Percentiles rank a stretch among this genome's conserved stretches.
These are phyloP conservation scores for Piper longum DNA, from an alignment of 164 flowering plant species.

Conservation along the genomic window DNA sequence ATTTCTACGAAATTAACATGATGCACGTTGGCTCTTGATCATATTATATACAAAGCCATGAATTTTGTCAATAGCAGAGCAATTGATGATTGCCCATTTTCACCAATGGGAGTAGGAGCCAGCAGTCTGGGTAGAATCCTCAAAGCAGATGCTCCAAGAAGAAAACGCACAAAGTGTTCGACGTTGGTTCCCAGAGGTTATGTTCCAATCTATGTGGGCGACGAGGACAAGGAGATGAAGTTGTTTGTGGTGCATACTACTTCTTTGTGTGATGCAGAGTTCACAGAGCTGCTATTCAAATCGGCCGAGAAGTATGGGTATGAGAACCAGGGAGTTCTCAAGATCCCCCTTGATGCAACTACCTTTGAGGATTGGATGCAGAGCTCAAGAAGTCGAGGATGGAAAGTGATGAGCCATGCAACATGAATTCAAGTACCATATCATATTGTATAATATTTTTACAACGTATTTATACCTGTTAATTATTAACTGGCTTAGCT, in stretches of 20 bases:
- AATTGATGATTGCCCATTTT: no score
- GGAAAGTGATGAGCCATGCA: conserved; percentile 2
- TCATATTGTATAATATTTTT: no score
- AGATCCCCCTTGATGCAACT: conserved; percentile 28
- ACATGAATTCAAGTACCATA: no score
- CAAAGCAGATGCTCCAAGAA: background rate
- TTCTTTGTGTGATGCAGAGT: conserved; percentile 19
- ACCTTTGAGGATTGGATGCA: conserved; percentile 33
- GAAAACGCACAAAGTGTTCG: conserved; percentile 6
- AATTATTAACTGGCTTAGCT: no score
- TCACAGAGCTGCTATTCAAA: conserved; percentile 22
- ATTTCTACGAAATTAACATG: no score
- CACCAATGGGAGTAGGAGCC: conserved; percentile 21
- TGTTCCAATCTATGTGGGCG: conserved; percentile 34
- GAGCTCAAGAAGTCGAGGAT: conserved; percentile 5
- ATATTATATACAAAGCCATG: no score
- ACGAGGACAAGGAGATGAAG: conserved; percentile 14
- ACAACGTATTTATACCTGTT: no score
- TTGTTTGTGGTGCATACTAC: conserved; percentile 30
- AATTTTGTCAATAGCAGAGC: no score
- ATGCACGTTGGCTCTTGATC: no score
- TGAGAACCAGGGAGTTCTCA: conserved; percentile 26
- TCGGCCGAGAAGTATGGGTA: conserved; percentile 53
- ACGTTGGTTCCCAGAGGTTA: conserved; percentile 25
- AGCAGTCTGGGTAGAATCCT: conserved; percentile 21